These are phyloP conservation scores for Zhuliangozyma parablackwelliae DNA, from an alignment of 1,139 yeast species.

Conservation along the genomic window DNA sequence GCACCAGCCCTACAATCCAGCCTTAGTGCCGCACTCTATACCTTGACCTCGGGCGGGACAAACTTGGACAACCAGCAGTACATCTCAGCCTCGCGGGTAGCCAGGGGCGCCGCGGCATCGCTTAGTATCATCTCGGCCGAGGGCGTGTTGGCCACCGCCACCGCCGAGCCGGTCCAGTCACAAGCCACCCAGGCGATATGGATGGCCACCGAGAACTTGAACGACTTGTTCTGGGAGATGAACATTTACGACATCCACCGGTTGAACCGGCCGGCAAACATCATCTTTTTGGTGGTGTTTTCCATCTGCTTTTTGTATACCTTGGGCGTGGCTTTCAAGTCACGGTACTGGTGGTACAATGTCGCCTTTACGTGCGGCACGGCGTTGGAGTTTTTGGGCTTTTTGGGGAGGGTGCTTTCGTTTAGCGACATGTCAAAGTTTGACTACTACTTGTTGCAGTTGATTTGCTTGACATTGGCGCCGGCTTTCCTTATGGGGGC, in stretches of 20 bases:
- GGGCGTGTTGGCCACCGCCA: conserved; percentile 36
- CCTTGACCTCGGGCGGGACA: conserved; percentile 15
- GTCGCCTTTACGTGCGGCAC: conserved; percentile 57
- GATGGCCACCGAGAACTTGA: conserved; percentile 27
- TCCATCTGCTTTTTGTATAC: conserved; percentile 17
- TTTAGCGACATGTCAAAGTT: conserved; percentile 35
- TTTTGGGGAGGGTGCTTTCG: conserved; percentile 52
- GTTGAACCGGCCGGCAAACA: conserved; percentile 21
- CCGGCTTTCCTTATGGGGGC: conserved; percentile 91
- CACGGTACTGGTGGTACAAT: conserved; percentile 73
- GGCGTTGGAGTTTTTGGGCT: conserved; percentile 67
- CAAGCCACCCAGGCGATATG: conserved; percentile 30
- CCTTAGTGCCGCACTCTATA: conserved; percentile 7
- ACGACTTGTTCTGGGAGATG: conserved; percentile 17
- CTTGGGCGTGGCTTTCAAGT: conserved; percentile 24
- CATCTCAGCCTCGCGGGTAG: conserved; percentile 17
- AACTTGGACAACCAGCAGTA: conserved; percentile 10
- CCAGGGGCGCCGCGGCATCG: conserved; percentile 39
- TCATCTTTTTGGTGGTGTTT: conserved; percentile 20
- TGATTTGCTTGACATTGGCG: conserved; percentile 65
- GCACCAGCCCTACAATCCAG: conserved; percentile 14
- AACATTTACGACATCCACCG: conserved; percentile 31
- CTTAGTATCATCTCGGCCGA: conserved; percentile 28
- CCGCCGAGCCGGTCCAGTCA: conserved; percentile 20
- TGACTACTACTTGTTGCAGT: conserved; percentile 57